phyloP scores from a whole-genome alignment of 306 rosid species.

The Begonia fuchsioides region DNA sequence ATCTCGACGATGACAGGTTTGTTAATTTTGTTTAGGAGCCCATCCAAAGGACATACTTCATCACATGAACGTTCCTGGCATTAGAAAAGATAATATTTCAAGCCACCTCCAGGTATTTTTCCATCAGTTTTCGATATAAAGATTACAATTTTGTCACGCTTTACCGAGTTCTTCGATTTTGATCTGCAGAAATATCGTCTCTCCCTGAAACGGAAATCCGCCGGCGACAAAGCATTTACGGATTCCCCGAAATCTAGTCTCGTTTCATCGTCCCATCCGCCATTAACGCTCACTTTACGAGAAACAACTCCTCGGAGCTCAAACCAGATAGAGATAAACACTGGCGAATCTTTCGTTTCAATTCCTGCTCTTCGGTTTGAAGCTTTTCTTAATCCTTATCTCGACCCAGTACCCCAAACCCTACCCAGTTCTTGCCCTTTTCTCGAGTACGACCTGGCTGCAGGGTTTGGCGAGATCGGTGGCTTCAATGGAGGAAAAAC shows the following conservation, averaged over 20 bases:
- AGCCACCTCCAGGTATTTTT: constrained; percentile 35
- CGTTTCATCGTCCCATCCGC: background rate
- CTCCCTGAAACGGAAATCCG: constrained; percentile 8
- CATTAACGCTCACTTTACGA: background rate
- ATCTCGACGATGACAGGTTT: background rate
- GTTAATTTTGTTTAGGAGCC: constrained; percentile 16
- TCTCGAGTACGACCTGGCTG: too few species aligned
- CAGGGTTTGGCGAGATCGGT: too few species aligned
- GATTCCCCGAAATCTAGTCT: constrained; percentile 1
- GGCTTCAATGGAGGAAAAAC: too few species aligned
- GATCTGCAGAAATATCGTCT: constrained; percentile 16
- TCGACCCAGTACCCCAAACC: background rate
- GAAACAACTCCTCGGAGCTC: background rate
- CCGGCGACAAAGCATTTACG: background rate
- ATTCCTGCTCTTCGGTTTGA: background rate
- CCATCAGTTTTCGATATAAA: background rate
- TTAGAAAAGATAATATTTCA: constrained; percentile 12
- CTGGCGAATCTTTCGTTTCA: background rate
- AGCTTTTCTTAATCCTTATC: background rate
- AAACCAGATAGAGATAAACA: background rate
- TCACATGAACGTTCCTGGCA: constrained; percentile 25
- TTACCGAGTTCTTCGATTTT: background rate
- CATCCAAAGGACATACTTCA: constrained; percentile 21
- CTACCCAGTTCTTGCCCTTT: background rate
- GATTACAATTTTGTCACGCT: background rate